A percentile compares a stretch with the other conserved stretches of the same genome.
phyloP scores from a whole-genome alignment of 2,329 filamentous ascomycete genomes.

The Basipetospora chlamydospora region DNA sequence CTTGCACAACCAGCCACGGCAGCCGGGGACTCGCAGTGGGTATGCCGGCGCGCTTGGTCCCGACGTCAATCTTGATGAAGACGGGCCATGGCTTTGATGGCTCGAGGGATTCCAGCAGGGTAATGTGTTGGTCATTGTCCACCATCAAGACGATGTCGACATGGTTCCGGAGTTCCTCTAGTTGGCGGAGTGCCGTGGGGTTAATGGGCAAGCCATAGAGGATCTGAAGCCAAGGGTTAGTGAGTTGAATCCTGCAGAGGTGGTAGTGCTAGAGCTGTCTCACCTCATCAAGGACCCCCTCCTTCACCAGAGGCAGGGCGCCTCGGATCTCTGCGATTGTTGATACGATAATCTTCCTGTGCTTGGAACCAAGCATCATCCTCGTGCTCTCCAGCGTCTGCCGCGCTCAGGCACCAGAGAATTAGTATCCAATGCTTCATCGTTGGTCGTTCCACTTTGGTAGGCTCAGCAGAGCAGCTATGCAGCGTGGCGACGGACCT shows the following conservation, averaged over 20 bases:
- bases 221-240: conserved; percentile 10
- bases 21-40: conserved; percentile 13
- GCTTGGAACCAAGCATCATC: conserved; percentile 23
- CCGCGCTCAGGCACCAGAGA: not conserved
- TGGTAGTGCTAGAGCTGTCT: not conserved
- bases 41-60: conserved; percentile 20
- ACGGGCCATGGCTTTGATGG: conserved; percentile 16
- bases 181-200: conserved; percentile 16
- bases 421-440: too few relatives aligned
- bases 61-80: conserved; percentile 23
- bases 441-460: too few relatives aligned
- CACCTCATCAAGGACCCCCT: conserved; percentile 25
- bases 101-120: conserved; percentile 13
- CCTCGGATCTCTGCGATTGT: conserved; percentile 25
- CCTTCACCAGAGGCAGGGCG: conserved; percentile 20
- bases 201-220: conserved; percentile 26
- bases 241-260: not conserved
- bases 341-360: conserved; percentile 23
- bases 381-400: conserved; percentile 22
- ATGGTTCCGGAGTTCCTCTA: conserved; percentile 15
- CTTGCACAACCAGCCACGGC: conserved; percentile 13
- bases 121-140: conserved; percentile 20
- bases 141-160: conserved; percentile 22
- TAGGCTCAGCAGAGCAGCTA: not conserved
- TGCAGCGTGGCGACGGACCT: conserved; percentile 17